Evolutionary conservation across 495 filamentous ascomycete genomes (phyloP).

Genomic region (Penicillium turbatum): DNA sequence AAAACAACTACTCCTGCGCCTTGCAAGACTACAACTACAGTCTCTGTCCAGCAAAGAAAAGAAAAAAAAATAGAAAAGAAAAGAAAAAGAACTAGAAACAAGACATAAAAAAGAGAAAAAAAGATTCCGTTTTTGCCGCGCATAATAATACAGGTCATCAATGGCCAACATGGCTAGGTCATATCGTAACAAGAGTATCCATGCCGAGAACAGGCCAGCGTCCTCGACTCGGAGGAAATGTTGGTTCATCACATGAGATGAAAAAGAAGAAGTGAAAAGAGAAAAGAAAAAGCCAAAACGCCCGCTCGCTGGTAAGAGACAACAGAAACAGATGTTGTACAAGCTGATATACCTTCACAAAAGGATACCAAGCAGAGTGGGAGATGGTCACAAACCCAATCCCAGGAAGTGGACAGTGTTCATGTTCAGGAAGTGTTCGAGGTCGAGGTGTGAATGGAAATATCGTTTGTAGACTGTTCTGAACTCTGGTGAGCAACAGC

Average conservation of each 20-base stretch:
- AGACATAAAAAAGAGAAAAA: neutral
- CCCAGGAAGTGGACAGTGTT: neutral
- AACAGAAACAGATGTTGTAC: constrained; percentile 10
- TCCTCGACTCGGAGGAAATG: constrained; percentile 1
- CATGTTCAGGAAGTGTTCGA: neutral
- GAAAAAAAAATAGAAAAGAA: neutral
- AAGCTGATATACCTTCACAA: constrained; percentile 5
- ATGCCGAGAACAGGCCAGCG: neutral
- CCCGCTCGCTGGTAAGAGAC: constrained; percentile 13
- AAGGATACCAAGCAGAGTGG: constrained; percentile 3
- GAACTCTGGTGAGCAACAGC: constrained; percentile 4
- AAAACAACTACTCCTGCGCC: no score
- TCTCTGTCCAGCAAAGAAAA: neutral
- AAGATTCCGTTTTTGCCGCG: neutral
- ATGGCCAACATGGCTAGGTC: constrained; percentile 6
- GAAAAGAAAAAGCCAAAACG: neutral
- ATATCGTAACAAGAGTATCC: constrained; percentile 1
- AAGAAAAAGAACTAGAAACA: neutral
- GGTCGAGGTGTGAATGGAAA: constrained; percentile 19
- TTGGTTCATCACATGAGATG: constrained; percentile 3
- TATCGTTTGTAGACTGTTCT: constrained; percentile 21
- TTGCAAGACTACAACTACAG: neutral
- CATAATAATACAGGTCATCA: constrained; percentile 5
- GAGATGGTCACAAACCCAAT: neutral
- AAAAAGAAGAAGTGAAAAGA: constrained; percentile 9